Conservation (phyloP, 345 rosid species). For the Rubroshorea leprosula region DNA sequence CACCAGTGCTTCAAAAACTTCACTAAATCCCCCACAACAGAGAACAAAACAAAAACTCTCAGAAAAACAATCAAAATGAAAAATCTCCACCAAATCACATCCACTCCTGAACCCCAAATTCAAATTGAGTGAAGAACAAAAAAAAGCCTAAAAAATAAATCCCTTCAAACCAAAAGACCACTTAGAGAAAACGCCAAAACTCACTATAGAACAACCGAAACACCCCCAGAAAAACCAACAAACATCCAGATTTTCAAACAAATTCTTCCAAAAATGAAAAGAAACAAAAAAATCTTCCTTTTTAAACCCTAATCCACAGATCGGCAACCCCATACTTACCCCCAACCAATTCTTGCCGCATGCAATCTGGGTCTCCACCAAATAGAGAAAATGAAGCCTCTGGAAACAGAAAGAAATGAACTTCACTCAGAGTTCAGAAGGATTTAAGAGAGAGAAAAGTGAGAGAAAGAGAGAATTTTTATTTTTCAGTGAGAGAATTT, state of each 20-base stretch:
- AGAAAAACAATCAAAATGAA: background rate
- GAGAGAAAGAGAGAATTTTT: background rate
- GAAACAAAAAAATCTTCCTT: background rate
- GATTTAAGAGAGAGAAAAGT: background rate
- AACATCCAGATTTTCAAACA: background rate
- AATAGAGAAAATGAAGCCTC: conserved; percentile 1
- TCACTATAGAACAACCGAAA: background rate
- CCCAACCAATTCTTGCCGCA: conserved; percentile 1
- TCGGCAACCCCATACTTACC: background rate
- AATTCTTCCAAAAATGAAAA: background rate
- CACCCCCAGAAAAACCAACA: background rate
- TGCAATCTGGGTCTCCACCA: conserved; percentile 4
- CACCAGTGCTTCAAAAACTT: background rate
- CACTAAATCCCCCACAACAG: background rate
- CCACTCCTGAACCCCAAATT: background rate
- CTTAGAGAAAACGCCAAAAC: background rate
- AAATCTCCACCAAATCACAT: background rate
- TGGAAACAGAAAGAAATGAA: background rate
- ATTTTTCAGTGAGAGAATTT: background rate
- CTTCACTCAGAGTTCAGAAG: background rate
- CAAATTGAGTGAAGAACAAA: conserved; percentile 11
- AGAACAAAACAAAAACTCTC: background rate
- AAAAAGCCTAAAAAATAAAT: background rate
- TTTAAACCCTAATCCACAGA: conserved; percentile 15
- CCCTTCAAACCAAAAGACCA: background rate